Conservation (phyloP, 2,329 filamentous ascomycete species). For the Penicillium vulpinum region DNA sequence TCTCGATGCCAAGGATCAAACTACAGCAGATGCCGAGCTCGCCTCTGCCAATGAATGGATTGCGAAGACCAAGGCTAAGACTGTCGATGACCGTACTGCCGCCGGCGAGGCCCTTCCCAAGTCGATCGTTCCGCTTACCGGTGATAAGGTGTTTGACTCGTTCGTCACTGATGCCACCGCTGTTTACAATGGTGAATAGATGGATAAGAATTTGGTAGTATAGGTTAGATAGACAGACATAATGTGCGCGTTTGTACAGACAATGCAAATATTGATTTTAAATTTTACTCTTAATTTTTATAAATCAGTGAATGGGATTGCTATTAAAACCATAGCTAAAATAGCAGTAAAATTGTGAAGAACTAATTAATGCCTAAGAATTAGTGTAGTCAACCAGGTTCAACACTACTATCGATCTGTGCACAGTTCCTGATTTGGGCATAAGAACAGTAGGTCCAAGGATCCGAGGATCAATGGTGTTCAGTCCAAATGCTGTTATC, state of each 20-base stretch:
- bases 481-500: too few species aligned
- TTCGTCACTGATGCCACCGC: background rate
- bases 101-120: background rate
- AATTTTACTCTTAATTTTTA: too few species aligned
- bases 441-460: background rate
- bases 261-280: background rate
- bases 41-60: constrained; percentile 16
- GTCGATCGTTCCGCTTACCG: background rate
- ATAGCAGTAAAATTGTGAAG: too few species aligned
- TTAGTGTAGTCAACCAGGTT: background rate
- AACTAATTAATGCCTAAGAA: background rate
- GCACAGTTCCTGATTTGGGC: background rate
- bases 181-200: background rate
- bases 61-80: constrained; percentile 20
- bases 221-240: background rate
- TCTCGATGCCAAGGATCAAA: background rate
- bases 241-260: background rate
- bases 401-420: background rate
- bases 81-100: constrained; percentile 16
- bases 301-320: too few species aligned
- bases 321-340: too few species aligned
- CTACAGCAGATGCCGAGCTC: constrained; percentile 18
- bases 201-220: background rate
- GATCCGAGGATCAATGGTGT: too few species aligned
- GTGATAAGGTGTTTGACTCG: background rate